These are phyloP conservation scores for Syzygium aqueum DNA, from an alignment of 345 rosid genomes.

Conservation along the genomic window DNA sequence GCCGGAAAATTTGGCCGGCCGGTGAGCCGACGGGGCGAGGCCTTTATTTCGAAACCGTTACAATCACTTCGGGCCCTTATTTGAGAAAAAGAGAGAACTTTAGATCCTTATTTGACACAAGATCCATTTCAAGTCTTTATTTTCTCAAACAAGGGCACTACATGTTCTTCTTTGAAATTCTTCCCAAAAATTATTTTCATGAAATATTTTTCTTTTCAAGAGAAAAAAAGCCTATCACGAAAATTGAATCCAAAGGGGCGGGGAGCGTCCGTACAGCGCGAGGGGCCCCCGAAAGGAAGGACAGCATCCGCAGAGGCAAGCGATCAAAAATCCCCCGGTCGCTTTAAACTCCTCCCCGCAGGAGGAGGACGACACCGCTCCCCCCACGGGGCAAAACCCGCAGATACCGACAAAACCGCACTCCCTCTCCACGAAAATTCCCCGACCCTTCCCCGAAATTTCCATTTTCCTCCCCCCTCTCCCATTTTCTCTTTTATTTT, in stretches of 20 bases:
- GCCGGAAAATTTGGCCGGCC: too few relatives aligned
- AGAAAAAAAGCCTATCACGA: too few relatives aligned
- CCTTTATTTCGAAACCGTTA: too few relatives aligned
- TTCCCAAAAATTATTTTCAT: too few relatives aligned
- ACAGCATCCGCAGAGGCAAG: too few relatives aligned
- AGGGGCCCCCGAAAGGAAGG: not conserved
- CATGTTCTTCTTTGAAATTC: too few relatives aligned
- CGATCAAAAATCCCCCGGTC: not conserved
- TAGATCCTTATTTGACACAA: too few relatives aligned
- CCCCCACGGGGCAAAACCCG: not conserved
- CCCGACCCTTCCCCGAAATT: conserved; percentile 22
- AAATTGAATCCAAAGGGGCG: not conserved
- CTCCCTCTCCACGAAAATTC: conserved; percentile 14
- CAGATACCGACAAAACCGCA: not conserved
- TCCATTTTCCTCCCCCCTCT: not conserved
- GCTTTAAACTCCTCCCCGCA: not conserved
- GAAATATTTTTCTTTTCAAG: too few relatives aligned
- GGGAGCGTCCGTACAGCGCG: not conserved
- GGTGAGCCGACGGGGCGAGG: too few relatives aligned
- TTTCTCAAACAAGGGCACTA: too few relatives aligned
- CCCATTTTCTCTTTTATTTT: not conserved
- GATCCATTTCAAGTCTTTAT: rapidly evolving
- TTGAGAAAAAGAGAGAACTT: too few relatives aligned
- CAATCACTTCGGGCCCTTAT: too few relatives aligned
- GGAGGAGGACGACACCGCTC: not conserved